Conservation (phyloP, 305 asterid species). For the Solanum hybrid region DNA sequence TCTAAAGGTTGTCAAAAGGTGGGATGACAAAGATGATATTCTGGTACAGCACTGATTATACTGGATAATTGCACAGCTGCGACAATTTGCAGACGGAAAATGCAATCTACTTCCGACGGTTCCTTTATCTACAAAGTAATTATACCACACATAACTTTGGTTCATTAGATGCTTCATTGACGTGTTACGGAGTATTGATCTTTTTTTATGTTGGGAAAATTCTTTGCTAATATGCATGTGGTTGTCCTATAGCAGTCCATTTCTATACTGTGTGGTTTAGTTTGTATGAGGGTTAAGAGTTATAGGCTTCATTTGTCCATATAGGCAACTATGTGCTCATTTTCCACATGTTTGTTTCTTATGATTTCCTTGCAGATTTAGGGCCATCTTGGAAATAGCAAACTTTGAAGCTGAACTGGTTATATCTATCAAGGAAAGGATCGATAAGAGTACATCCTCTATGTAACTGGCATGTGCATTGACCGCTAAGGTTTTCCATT, state of each 20-base stretch:
- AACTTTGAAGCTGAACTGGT: conserved; percentile 72
- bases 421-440: conserved; percentile 71
- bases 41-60: neutral
- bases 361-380: conserved; percentile 39
- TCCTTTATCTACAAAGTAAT: neutral
- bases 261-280: neutral
- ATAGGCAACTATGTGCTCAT: neutral
- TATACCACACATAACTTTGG: neutral
- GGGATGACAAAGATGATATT: neutral
- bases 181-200: neutral
- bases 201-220: neutral
- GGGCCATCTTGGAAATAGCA: conserved; percentile 67
- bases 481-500: conserved; percentile 60
- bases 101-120: neutral
- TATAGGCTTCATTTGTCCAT: neutral
- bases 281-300: neutral
- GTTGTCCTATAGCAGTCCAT: neutral
- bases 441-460: conserved; percentile 85
- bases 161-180: neutral
- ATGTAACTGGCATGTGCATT: conserved; percentile 74
- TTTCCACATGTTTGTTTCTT: neutral
- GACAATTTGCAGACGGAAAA: neutral
- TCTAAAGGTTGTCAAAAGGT: neutral
- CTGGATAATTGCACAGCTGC: neutral
- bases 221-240: neutral